phyloP scores from a whole-genome alignment of 345 rosid species.

The Gossypium herbaceum region DNA sequence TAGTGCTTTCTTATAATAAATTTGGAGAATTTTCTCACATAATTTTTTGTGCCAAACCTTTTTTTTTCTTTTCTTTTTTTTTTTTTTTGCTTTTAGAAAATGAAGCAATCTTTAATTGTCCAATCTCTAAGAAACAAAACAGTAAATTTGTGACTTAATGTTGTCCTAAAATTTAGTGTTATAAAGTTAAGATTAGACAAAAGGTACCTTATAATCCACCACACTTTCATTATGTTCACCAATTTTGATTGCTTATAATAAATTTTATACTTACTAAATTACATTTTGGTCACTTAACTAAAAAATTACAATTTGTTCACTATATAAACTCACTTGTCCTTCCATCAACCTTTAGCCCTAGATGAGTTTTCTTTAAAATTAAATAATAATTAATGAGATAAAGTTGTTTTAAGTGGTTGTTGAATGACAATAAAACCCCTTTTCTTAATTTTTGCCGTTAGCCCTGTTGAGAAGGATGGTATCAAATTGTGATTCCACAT shows the following conservation, averaged over 20 bases:
- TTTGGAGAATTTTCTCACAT: not conserved
- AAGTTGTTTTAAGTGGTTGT: too few relatives aligned
- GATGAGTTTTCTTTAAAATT: too few relatives aligned
- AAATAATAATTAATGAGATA: too few relatives aligned
- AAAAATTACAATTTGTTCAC: too few relatives aligned
- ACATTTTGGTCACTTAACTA: too few relatives aligned
- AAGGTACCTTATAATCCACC: not conserved
- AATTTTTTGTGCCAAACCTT: not conserved
- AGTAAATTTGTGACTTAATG: slow-evolving; percentile 1
- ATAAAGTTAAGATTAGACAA: not conserved
- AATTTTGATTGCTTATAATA: not conserved
- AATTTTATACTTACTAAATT: not conserved
- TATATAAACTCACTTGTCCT: too few relatives aligned
- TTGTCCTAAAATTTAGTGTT: not conserved
- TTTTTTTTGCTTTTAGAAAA: not conserved
- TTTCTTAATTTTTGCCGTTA: too few relatives aligned
- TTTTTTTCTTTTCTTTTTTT: too few relatives aligned
- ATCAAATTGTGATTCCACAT: too few relatives aligned
- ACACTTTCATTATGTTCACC: not conserved
- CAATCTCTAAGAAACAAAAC: slow-evolving; percentile 7
- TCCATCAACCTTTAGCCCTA: too few relatives aligned
- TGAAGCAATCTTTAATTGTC: not conserved
- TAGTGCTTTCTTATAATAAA: not conserved
- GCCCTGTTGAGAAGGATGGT: too few relatives aligned
- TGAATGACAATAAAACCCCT: too few relatives aligned